Base-by-base conservation (phyloP, 2,329 filamentous ascomycete species). In the Diaporthe destruens region DNA sequence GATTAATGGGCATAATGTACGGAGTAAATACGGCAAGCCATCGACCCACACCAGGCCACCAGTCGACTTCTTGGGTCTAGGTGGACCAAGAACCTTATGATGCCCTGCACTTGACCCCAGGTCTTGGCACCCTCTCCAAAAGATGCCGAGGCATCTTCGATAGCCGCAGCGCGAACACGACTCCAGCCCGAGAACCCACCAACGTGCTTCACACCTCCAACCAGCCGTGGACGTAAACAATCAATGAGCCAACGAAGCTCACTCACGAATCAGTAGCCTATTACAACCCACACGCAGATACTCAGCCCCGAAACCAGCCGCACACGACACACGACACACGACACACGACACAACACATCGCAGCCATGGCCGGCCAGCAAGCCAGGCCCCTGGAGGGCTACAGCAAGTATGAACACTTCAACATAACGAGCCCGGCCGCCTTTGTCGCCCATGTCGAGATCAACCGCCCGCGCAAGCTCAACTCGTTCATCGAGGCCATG, bases 391-490 rank as follows among this genome's bases (percentile, higher is more conserved):
- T 73, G 1, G 12, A 44, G 8, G 73, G 49, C 69, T 88, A 89
- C 80, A 76, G 82, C 51, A 76, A 76, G 47, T 92, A 89, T 83
- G 85, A 91, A 76, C 86, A 93, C 85, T 95, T 94, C 87, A 90
- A 91, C 76, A 86, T 97, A 77, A 90, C 88, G n/a, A 91, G 90
- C 54, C 94, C 95, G 0, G 79, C 84, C 49, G 87, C 92, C 78
- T 91, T 91, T 84, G 92, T 98, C 63, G 93, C 92, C n/a, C 94
- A 97, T 81, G 93, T 98, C 73, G 92, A 98, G 83, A 97, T 97
- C 84, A 95, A 97, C 85, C 90, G 95, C 1, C 90, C 95, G 1
- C 83, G 90, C 76, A 98, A 97, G 85, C 85, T 98, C 81, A 98
- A 98, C 82, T 91, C 95, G 75, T 98, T 98, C 82, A 88, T 90